Evolutionary conservation across 192 early-diverging fungal species (phyloP).

Genomic region (Rhizophagus prolifer): DNA sequence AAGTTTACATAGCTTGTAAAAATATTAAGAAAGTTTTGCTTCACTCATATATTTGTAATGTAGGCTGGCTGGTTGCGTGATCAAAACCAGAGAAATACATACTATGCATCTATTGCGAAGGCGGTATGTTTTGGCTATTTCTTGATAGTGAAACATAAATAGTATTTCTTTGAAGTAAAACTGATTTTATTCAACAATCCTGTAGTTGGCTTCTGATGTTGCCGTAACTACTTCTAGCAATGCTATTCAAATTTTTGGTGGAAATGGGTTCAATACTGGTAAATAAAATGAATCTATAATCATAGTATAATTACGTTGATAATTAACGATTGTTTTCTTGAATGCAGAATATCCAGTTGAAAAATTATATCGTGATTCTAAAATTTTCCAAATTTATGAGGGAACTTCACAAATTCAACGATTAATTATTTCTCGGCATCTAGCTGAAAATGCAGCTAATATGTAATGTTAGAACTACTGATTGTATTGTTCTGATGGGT

Average conservation of each 20-base stretch:
- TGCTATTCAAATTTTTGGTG: constrained; percentile 96
- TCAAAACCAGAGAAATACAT: constrained; percentile 84
- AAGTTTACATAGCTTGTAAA: background rate
- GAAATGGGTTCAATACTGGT: constrained; percentile 72
- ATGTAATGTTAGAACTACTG: background rate
- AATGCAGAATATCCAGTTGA: constrained; percentile 90
- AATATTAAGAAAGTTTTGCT: background rate
- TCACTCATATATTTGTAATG: background rate
- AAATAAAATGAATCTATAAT: background rate
- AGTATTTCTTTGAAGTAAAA: background rate
- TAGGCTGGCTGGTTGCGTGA: constrained; percentile 83
- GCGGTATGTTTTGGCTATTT: constrained; percentile 38
- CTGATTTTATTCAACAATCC: background rate
- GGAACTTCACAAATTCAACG: constrained; percentile 96
- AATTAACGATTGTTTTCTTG: background rate
- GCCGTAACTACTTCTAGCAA: constrained; percentile 81
- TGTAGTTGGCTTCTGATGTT: constrained; percentile 71
- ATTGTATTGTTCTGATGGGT: no score
- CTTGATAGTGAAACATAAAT: constrained; percentile 25
- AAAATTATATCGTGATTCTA: constrained; percentile 91
- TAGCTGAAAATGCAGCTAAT: constrained; percentile 63
- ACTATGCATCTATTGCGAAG: constrained; percentile 94
- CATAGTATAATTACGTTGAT: background rate
- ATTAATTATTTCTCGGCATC: constrained; percentile 79
- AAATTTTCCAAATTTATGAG: constrained; percentile 97